Percentiles rank a stretch among this genome's conserved stretches.
Evolutionary conservation across 2,329 filamentous ascomycete genomes (phyloP).

Genomic region (Colletotrichum sp.): DNA sequence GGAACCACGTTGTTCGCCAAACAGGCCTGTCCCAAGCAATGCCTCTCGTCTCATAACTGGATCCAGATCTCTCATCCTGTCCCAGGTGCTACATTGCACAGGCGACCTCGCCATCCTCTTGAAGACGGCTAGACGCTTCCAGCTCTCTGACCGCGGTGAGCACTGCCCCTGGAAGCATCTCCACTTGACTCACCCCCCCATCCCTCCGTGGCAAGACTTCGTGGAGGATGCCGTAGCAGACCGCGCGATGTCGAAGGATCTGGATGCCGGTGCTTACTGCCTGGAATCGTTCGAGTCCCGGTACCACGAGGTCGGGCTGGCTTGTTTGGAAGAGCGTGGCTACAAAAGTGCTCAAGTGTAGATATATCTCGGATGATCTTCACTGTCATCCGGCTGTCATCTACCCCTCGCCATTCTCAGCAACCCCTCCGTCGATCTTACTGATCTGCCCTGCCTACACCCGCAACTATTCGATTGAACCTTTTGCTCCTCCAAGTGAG

Average conservation of each 20-base stretch:
- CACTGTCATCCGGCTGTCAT: background rate
- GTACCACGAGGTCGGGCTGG: background rate
- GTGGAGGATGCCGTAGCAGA: background rate
- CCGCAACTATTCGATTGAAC: background rate
- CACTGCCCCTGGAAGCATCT: background rate
- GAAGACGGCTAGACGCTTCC: background rate
- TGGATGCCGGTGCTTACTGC: background rate
- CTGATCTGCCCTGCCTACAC: background rate
- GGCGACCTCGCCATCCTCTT: background rate
- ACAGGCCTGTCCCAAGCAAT: background rate
- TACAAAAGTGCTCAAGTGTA: background rate
- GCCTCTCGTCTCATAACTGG: background rate
- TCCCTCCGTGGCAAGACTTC: background rate
- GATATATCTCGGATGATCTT: background rate
- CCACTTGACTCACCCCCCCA: background rate
- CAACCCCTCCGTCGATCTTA: background rate
- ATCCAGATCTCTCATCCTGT: background rate
- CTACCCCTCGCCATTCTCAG: background rate
- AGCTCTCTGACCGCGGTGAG: background rate
- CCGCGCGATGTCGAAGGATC: background rate
- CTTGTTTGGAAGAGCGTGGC: background rate
- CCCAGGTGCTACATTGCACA: constrained; percentile 19
- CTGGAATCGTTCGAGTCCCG: background rate
- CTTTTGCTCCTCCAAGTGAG: background rate
- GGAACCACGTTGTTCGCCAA: constrained; percentile 16